Base-by-base conservation (phyloP, 106 monocot genomes). In the Acorus gramineus region DNA sequence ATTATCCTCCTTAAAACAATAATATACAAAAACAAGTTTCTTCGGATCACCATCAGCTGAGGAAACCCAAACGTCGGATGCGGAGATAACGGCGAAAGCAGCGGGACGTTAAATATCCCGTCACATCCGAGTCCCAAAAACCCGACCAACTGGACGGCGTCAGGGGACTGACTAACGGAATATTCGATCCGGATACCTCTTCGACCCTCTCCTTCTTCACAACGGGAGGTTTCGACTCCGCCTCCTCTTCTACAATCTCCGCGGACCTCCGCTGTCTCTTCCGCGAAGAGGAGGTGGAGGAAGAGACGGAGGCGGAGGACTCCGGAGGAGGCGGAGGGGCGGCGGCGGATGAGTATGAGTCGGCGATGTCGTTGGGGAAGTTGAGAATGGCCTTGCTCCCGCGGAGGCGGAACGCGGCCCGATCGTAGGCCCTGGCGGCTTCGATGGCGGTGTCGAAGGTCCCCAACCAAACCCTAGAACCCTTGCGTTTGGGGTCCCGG, bases 381-480 rank as follows among this genome's bases (percentile, higher is more conserved):
- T 86, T 86, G 46, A 82, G 76, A 52, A 86, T 86, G 42, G 86
- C 86, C 61, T 76, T 86, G 72, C 73, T 61, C 0, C 86, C 82
- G 8, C 86, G 73, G 79, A 86, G 79, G 73, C 62, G 55, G 67
- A 86, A 86, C 8, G 82, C 86, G 7, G 86, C 82, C 2, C 69
- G 62, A 13, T 86, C 86, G 71, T 86, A 86, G 8, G 82, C 82
- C 43, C 82, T 62, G 2, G 86, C 86, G 55, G 86, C 86, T 61
- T 86, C 81, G 6, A 86, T n/a, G 13, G 82, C 73, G 43, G 86
- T 73, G 66, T 79, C 79, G 67, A 79, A 86, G 5, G 86, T 86
- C 6, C 79, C 79, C 3, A 80, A 71, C 79, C 79, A 80, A 44
- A 74, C 59, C 55, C 79, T 59, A 1, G 74, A 65, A 11, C 79